A percentile compares a stretch with the other conserved stretches of the same genome.
Conservation (phyloP, 2,329 filamentous ascomycete species). For the Aspergillus sp. region DNA sequence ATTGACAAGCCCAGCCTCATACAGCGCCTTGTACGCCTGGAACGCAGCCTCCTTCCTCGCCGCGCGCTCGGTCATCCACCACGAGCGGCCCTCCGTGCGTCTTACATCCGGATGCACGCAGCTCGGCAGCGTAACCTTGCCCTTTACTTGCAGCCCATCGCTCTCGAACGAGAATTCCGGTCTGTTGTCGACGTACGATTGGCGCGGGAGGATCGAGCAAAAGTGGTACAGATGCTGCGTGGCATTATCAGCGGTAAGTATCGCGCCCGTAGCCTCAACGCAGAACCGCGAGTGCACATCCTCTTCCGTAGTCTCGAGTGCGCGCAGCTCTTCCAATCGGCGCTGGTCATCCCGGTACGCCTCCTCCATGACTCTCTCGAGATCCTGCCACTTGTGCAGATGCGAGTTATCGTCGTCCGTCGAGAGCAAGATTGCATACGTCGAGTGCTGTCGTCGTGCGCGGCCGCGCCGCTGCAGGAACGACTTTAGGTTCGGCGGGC, state of each 20-base stretch:
- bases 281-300: conserved; percentile 42
- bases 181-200: conserved; percentile 63
- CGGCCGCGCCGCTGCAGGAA: conserved; percentile 69
- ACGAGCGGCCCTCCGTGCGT: conserved; percentile 51
- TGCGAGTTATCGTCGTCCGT: conserved; percentile 36
- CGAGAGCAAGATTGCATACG: conserved; percentile 57
- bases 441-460: conserved; percentile 62
- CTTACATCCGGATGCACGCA: conserved; percentile 69
- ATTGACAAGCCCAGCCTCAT: conserved; percentile 73
- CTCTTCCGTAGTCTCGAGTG: conserved; percentile 56
- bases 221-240: conserved; percentile 81
- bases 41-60: conserved; percentile 84
- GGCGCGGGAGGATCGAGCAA: conserved; percentile 65
- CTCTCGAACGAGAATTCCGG: conserved; percentile 64
- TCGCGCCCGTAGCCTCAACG: conserved; percentile 54
- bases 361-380: conserved; percentile 75
- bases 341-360: conserved; percentile 70
- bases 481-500: conserved; percentile 64
- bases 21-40: conserved; percentile 73
- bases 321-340: conserved; percentile 50
- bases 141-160: conserved; percentile 38
- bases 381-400: conserved; percentile 61
- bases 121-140: conserved; percentile 71
- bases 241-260: conserved; percentile 74
- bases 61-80: conserved; percentile 73